Evolutionary conservation across 1,139 yeast genomes (phyloP), one percentile per base, ranked within the genome.

Genomic region (Kodamaea anthophila): DNA sequence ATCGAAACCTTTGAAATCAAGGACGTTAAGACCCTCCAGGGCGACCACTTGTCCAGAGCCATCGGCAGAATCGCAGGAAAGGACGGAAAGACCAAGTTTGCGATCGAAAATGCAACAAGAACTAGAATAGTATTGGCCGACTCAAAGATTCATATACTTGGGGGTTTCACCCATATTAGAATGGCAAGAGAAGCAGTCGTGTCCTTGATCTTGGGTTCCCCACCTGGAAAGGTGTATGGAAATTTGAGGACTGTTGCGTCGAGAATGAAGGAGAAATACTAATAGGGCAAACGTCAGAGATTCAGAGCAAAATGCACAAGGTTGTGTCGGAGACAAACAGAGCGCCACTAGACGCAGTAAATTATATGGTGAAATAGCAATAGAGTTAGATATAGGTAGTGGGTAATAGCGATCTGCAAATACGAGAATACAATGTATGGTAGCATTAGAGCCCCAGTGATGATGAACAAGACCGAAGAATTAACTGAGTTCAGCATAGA

Each of bases 41-140:
- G 98, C 13, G 98, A 91, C 59, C 98, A 91, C 72, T 71, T 91
- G 56, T 81, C 95, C 28, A 80, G 99, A 69, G 98, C 99, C 12
- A 91, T 91, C 54, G 99, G 98, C 48, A 87, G 99, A 71, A 91
- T 91, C 57, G 98, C 98, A 14, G 99, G 99, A 57, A 93, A 91
- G 54, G 99, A 91, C 53, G 99, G 99, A 51, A 88, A 88, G 61
- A 91, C 98, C 39, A 91, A 91, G 63, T 91, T 88, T 58, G 96
- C 98, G 21, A 91, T 91, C 49, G 99, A 91, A 60, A 91, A 91
- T 52, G 97, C 98, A 14, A 88, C 98, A 18, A 76, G 97, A 64
- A 91, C 99, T 9, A 81, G 99, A 68, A 88, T 91, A 29, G 99
- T 91, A 13, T 70, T 91, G 46, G 99, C 99, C 0, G 98, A 91